A percentile compares a stretch with the other conserved stretches of the same genome.
Conservation (phyloP, 2,329 filamentous ascomycete genomes). For the Claviceps monticola region DNA sequence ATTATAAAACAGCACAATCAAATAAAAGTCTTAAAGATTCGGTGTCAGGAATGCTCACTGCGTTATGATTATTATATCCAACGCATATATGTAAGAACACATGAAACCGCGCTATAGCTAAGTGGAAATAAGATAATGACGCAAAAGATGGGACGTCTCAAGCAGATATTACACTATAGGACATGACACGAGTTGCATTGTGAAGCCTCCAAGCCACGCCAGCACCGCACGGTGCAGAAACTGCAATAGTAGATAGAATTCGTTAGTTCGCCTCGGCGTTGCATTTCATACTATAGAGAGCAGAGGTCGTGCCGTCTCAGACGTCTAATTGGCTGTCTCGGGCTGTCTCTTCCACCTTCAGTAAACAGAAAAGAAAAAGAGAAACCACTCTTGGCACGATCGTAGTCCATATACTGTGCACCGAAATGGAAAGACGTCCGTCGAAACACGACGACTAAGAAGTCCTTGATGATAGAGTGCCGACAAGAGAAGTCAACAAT, state of each 20-base stretch:
- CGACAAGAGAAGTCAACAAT: neutral
- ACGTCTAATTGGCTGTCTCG: too few relatives aligned
- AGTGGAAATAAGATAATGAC: neutral
- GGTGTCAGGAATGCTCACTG: too few relatives aligned
- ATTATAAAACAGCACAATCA: too few relatives aligned
- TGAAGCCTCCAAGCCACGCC: neutral
- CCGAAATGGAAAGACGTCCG: too few relatives aligned
- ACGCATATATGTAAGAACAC: neutral
- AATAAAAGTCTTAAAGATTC: too few relatives aligned
- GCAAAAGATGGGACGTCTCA: neutral
- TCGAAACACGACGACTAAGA: neutral
- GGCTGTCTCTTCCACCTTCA: too few relatives aligned
- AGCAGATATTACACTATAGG: neutral
- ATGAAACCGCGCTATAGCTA: neutral
- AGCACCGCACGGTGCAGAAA: neutral
- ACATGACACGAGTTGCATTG: neutral
- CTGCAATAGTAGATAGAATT: neutral
- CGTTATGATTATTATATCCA: too few relatives aligned
- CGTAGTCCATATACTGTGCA: too few relatives aligned
- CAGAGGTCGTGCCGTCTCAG: too few relatives aligned
- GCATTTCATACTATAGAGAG: neutral
- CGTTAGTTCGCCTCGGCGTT: neutral
- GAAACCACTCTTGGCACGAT: too few relatives aligned
- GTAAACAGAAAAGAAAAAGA: too few relatives aligned
- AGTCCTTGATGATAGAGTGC: neutral